Percentiles rank a stretch among this genome's conserved stretches.
Conservation (phyloP, 2,329 filamentous ascomycete species). For the Phialocephala sp. region DNA sequence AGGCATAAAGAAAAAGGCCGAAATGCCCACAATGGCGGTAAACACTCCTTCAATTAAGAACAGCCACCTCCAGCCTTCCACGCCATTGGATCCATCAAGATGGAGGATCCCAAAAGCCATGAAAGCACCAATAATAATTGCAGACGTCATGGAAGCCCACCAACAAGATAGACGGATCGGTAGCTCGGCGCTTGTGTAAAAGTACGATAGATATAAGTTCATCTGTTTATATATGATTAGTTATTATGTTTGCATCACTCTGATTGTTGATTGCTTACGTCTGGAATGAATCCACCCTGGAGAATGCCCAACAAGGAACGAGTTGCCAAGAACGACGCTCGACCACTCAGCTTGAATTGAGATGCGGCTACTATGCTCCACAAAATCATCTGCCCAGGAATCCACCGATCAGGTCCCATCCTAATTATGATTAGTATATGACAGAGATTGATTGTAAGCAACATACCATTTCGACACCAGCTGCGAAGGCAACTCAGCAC, state of each 20-base stretch:
- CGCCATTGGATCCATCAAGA: constrained; percentile 46
- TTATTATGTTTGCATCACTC: background rate
- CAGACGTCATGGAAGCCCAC: constrained; percentile 65
- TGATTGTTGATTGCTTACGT: background rate
- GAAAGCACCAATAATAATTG: constrained; percentile 50
- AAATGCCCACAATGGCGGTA: constrained; percentile 36
- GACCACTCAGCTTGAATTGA: constrained; percentile 46
- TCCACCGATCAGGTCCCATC: constrained; percentile 33
- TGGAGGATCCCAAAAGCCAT: constrained; percentile 62
- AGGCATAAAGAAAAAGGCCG: constrained; percentile 34
- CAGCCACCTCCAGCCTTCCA: constrained; percentile 49
- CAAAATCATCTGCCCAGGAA: constrained; percentile 3
- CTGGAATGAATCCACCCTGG: constrained; percentile 16
- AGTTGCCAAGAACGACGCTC: constrained; percentile 49
- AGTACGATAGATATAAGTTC: constrained; percentile 71
- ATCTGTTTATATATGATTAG: background rate
- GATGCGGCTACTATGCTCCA: constrained; percentile 4
- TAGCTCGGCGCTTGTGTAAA: constrained; percentile 65
- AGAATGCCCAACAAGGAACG: constrained; percentile 44
- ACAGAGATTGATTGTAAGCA: background rate
- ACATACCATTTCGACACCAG: constrained; percentile 42
- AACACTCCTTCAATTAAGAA: constrained; percentile 29
- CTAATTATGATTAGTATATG: constrained; percentile 55
- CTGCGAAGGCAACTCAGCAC: constrained; percentile 66
- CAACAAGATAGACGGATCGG: constrained; percentile 55